phyloP scores from a whole-genome alignment of 208 protist species.

The Tritrichomonas musculus region DNA sequence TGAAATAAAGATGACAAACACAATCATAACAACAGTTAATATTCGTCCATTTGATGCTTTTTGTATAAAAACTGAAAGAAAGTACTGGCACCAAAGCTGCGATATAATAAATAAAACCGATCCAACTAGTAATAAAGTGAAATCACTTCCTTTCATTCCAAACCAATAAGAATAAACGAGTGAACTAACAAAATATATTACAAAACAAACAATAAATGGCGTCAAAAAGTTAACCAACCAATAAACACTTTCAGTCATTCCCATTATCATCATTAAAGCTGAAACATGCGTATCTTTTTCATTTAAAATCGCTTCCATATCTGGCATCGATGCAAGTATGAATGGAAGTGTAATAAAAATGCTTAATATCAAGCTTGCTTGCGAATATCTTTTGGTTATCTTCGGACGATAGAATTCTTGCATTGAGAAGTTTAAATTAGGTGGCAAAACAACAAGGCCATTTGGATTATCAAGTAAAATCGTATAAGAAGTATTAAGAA shows the following conservation, averaged over 20 bases:
- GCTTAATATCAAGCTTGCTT: not conserved
- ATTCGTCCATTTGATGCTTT: not conserved
- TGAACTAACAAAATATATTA: not conserved
- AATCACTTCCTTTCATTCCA: not conserved
- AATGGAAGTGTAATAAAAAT: not conserved
- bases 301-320: not conserved
- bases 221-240: not conserved
- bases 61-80: not conserved
- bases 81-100: not conserved
- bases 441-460: too few species aligned
- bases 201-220: not conserved
- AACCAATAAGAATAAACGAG: not conserved
- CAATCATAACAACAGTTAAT: not conserved
- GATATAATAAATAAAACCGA: not conserved
- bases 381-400: too few species aligned
- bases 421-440: too few species aligned
- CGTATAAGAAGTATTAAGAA: too few species aligned
- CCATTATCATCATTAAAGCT: not conserved
- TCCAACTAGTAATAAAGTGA: not conserved
- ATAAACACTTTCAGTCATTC: not conserved
- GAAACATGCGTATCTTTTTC: not conserved
- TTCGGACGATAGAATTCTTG: too few species aligned
- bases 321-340: not conserved
- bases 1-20: not conserved
- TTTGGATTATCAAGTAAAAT: too few species aligned